These are phyloP conservation scores for Pleurotus tuoliensis DNA, from an alignment of 768 basidiomycete genomes.

Conservation along the genomic window DNA sequence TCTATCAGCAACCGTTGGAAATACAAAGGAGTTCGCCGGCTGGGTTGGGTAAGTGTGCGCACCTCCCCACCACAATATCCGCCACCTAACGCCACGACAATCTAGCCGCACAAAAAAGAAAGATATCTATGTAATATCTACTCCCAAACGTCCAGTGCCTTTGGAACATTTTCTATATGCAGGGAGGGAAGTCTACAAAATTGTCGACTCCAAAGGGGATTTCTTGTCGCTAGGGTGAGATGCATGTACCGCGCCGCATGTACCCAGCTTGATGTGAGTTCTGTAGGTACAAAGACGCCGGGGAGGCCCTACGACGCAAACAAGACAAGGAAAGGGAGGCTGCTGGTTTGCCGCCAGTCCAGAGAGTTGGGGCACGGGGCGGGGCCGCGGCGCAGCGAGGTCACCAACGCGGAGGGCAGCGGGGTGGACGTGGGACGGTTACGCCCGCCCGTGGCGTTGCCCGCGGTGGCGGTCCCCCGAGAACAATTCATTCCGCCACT, in stretches of 20 bases:
- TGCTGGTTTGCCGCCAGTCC: conserved; percentile 84
- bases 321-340: conserved; percentile 99
- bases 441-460: conserved; percentile 34
- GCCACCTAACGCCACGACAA: conserved; percentile 6
- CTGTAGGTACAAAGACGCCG: conserved; percentile 82
- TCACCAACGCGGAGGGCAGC: conserved; percentile 47
- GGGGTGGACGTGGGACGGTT: conserved; percentile 31
- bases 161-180: conserved; percentile 96
- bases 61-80: background rate
- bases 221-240: conserved; percentile 70
- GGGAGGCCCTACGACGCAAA: conserved; percentile 84
- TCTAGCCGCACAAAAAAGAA: conserved; percentile 95
- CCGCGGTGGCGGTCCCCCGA: conserved; percentile 38
- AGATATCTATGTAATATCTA: conserved; percentile 98
- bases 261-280: background rate
- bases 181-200: conserved; percentile 88
- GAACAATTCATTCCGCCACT: conserved; percentile 61
- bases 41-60: conserved; percentile 86
- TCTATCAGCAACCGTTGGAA: conserved; percentile 95
- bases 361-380: conserved; percentile 79
- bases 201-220: conserved; percentile 77
- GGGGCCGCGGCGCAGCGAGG: conserved; percentile 54
- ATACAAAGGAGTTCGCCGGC: conserved; percentile 96
- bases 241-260: background rate
- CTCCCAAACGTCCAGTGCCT: conserved; percentile 92